Evolutionary conservation across 305 asterid genomes (phyloP), one percentile per base, ranked within the genome.

Genomic region (Caryopteris hybrid): DNA sequence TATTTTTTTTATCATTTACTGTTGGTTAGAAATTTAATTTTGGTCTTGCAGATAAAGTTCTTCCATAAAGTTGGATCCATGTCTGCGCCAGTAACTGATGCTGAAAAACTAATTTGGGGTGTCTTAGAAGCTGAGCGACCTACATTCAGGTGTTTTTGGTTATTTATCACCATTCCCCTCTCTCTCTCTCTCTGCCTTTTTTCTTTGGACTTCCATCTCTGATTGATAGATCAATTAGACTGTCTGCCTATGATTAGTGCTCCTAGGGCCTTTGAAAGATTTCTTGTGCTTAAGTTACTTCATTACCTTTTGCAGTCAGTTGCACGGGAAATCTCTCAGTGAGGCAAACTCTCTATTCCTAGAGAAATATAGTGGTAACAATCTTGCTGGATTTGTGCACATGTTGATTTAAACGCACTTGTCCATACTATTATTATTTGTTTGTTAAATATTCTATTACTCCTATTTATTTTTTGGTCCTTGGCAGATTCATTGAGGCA

Each of bases 81-180:
- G 89, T 79, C 89, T 45, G 77, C 83, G 69, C 97, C 98, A 9
- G 83, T 80, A 62, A 89, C 90, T 18, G 95, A 85, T 74, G 69
- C 87, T 27, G 97, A 91, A 73, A 91, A 86, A 76, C 82, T 94
- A 71, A 81, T 91, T 52, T 89, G 94, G 88, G 85, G 81, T 61
- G 97, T 92, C 70, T 48, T 94, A 68, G 96, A 94, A 76, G 96
- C 87, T 60, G 98, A 94, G 74, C 90, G 94, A 52, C 86, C 87
- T 61, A 71, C 81, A 38, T 85, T 89, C 76, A 88, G 98, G 99
- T 89, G 74, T 76, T 73, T 41, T 80, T 53, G 57, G 66, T 31
- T 68, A 2, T 34, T 38, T 5, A 17, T 41, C 29, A 22, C 36
- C 43, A 25, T 17, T 1, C 2, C 34, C 9, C 16, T 8, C 25